A percentile compares a stretch with the other conserved stretches of the same genome.
These are phyloP conservation scores for Bullera alba DNA, from an alignment of 768 basidiomycete genomes.

Conservation along the genomic window DNA sequence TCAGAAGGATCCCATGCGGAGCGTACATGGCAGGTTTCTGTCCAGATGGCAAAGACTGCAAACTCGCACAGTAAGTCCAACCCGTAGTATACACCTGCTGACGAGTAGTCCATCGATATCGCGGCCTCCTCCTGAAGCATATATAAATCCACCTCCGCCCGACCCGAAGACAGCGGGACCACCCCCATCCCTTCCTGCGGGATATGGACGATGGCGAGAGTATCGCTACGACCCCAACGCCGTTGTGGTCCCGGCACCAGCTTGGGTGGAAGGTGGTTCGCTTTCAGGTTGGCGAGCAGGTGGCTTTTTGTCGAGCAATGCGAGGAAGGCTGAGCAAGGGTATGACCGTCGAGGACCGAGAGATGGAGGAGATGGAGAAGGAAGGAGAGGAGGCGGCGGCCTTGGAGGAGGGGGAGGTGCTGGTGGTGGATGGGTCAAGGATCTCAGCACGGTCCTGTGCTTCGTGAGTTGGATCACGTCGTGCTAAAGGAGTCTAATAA, in stretches of 20 bases:
- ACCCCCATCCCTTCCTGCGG: conserved; percentile 63
- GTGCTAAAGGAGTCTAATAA: conserved; percentile 5
- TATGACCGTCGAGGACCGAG: conserved; percentile 17
- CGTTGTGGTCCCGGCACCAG: conserved; percentile 25
- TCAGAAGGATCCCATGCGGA: conserved; percentile 83
- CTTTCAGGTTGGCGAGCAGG: conserved; percentile 35
- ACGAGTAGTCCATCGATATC: conserved; percentile 64
- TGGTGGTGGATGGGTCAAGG: conserved; percentile 36
- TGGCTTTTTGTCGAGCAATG: conserved; percentile 27
- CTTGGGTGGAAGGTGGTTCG: conserved; percentile 41
- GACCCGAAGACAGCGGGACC: conserved; percentile 75
- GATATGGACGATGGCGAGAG: conserved; percentile 63
- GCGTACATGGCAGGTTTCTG: conserved; percentile 88
- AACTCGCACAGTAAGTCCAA: conserved; percentile 72
- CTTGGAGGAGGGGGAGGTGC: conserved; percentile 49
- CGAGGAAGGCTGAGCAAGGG: conserved; percentile 17
- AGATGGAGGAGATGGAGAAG: conserved; percentile 16
- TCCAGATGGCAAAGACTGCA: conserved; percentile 79
- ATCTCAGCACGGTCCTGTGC: conserved; percentile 43
- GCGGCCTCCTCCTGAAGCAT: conserved; percentile 63
- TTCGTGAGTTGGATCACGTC: conserved; percentile 34
- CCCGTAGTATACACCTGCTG: conserved; percentile 4
- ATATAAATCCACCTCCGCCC: conserved; percentile 68
- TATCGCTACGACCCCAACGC: conserved; percentile 36
- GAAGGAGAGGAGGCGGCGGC: conserved; percentile 47